These are phyloP conservation scores for Clarireedia homoeocarpa DNA, from an alignment of 2,329 filamentous ascomycete genomes.

Conservation along the genomic window DNA sequence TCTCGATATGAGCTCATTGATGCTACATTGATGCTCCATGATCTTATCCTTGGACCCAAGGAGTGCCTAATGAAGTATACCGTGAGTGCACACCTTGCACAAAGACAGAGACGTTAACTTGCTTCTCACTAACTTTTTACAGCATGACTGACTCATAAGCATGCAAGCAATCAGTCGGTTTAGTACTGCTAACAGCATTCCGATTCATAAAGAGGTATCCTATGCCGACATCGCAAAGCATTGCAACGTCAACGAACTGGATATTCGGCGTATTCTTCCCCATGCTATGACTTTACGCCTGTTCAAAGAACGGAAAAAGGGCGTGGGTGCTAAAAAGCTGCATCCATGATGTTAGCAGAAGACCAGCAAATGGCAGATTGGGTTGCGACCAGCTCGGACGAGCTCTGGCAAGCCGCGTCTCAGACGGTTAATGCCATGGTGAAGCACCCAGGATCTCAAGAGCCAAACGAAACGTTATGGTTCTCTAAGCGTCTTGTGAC, in stretches of 20 bases:
- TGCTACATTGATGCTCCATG: background rate
- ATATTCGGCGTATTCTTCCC: constrained; percentile 15
- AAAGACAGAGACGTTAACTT: background rate
- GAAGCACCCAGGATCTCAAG: constrained; percentile 9
- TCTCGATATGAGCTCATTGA: background rate
- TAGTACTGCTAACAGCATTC: constrained; percentile 15
- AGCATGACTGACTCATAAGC: constrained; percentile 1
- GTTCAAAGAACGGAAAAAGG: constrained; percentile 18
- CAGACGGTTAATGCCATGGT: constrained; percentile 6
- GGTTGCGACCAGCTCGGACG: background rate
- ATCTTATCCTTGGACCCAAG: background rate
- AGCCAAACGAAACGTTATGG: constrained; percentile 7
- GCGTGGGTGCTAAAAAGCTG: constrained; percentile 18
- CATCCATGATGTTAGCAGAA: constrained; percentile 17
- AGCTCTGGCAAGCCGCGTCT: background rate
- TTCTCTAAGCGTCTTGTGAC: background rate
- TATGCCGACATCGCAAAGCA: constrained; percentile 18
- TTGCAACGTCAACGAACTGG: constrained; percentile 11
- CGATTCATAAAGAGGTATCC: constrained; percentile 14
- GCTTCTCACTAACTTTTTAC: background rate
- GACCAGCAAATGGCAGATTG: constrained; percentile 7
- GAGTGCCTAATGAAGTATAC: background rate
- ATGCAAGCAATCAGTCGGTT: constrained; percentile 21
- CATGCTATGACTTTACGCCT: constrained; percentile 19
- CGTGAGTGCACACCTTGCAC: background rate